Percentiles rank a stretch among this genome's conserved stretches.
phyloP scores from a whole-genome alignment of 768 basidiomycete genomes.

The Phaeotremella skinneri region DNA sequence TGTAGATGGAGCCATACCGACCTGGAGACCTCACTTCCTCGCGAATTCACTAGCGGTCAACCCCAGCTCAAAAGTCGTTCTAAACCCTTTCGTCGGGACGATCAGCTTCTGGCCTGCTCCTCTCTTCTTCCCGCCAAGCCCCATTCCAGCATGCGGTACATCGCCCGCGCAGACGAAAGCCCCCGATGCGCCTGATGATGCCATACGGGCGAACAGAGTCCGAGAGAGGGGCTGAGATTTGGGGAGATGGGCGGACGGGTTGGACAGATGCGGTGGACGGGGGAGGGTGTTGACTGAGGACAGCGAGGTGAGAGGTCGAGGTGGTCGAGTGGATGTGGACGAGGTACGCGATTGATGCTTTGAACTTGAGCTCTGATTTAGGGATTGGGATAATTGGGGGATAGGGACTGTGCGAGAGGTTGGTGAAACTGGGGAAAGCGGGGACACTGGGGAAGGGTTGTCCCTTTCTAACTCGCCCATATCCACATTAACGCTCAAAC shows the following conservation, averaged over 20 bases:
- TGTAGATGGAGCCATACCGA: too few relatives aligned
- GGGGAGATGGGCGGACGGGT: constrained; percentile 18
- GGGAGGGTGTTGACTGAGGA: background rate
- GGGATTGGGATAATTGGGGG: constrained; percentile 1
- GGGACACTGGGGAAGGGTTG: too few relatives aligned
- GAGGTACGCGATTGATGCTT: background rate
- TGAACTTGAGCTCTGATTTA: constrained; percentile 2
- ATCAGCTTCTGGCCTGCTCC: constrained; percentile 33
- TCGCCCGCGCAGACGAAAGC: constrained; percentile 4
- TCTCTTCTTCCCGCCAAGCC: constrained; percentile 19
- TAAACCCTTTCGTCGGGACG: constrained; percentile 40
- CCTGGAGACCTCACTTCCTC: constrained; percentile 12
- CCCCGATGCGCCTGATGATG: background rate
- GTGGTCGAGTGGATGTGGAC: background rate
- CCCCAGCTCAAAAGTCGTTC: constrained; percentile 41
- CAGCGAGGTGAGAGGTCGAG: background rate
- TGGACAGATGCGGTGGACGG: background rate
- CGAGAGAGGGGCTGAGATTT: constrained; percentile 41
- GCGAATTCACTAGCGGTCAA: constrained; percentile 45
- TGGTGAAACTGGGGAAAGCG: constrained; percentile 2
- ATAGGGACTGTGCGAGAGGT: background rate
- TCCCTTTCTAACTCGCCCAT: too few relatives aligned
- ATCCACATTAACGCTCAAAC: background rate
- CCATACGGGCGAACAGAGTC: constrained; percentile 32
- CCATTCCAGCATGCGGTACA: constrained; percentile 28